Percentiles rank a stretch among this genome's conserved stretches.
These are phyloP conservation scores for Blepharisma japonicum DNA, from an alignment of 73 alveolate genomes.

Conservation along the genomic window DNA sequence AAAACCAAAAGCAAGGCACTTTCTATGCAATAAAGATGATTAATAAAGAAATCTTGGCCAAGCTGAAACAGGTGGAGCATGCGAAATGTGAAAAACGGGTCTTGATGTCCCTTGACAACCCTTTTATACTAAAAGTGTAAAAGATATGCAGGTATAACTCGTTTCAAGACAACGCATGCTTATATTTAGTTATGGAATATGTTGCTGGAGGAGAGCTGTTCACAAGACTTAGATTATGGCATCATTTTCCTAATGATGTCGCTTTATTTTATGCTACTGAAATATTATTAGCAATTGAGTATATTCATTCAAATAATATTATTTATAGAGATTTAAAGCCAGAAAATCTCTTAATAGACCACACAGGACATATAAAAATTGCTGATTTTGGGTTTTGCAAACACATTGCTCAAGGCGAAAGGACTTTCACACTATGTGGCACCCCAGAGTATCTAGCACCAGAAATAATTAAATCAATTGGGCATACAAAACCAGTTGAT, in stretches of 20 bases:
- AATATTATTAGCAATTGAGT: constrained; percentile 70
- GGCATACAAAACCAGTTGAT: constrained; percentile 58
- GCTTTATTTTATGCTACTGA: constrained; percentile 79
- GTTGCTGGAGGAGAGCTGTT: constrained; percentile 89
- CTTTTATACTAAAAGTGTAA: constrained; percentile 10
- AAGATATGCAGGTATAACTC: constrained; percentile 12
- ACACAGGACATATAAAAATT: not conserved
- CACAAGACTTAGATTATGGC: constrained; percentile 77
- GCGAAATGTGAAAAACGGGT: constrained; percentile 15
- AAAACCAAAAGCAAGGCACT: not conserved
- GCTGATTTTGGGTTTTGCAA: not conserved
- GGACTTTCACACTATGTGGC: constrained; percentile 30
- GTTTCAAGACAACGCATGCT: constrained; percentile 70
- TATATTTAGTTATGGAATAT: constrained; percentile 81
- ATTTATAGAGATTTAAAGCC: not conserved
- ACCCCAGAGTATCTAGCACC: constrained; percentile 39
- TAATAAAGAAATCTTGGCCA: constrained; percentile 2
- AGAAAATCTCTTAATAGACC: not conserved
- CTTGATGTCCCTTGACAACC: not conserved
- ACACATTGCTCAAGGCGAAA: not conserved
- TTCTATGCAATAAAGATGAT: constrained; percentile 22
- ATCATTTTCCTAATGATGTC: constrained; percentile 88
- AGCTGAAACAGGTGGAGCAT: constrained; percentile 22
- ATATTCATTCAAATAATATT: constrained; percentile 11
- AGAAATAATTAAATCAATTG: constrained; percentile 37